Evolutionary conservation across 2,329 filamentous ascomycete species (phyloP), one percentile per base, ranked within the genome.

Genomic region (Fulvia fulva): DNA sequence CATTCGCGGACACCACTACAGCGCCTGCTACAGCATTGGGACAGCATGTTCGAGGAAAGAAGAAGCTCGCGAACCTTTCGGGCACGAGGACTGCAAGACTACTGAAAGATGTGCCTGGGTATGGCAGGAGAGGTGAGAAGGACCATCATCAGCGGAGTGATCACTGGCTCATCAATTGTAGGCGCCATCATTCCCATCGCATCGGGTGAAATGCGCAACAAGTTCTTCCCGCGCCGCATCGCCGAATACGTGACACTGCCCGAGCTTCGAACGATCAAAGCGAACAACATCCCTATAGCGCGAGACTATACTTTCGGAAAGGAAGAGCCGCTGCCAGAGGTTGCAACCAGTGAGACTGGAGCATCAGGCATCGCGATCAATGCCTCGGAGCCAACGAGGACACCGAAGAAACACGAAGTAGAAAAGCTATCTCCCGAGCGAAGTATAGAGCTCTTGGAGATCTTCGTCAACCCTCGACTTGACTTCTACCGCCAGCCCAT

Each of bases 171-270:
- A n/a, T n/a, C n/a, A n/a, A n/a, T n/a, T n/a, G 5, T 61, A 84
- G 82, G 81, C 60, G 70, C 78, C 19, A 77, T 83, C 59, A 73
- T 84, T 21, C 78, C 81, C 30, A 74, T 84, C 44, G 70, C 78
- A n/a, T 70, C 74, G 16, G 79, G 81, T 22, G 72, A 75, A 37
- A 83, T 85, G 81, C 76, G 82, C 62, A 83, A 83, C 67, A 70
- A 72, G 55, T 83, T 78, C 78, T 83, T 79, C 63, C 81, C 81
- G 3, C 69, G 69, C 45, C 72, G 75, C 58, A 72, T 78, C 61
- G 82, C 82, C 61, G 76, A 80, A 67, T 84, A 85, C 70, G 73
- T 83, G 22, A 77, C 80, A 47, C 63, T 68, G 34, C 67, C 70
- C 41, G 77, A 80, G 60, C 59, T 79, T 47, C 76, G 77, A 66